Evolutionary conservation across 176 grass and related monocot species (phyloP).

Genomic region (Phoenix dactylifera): DNA sequence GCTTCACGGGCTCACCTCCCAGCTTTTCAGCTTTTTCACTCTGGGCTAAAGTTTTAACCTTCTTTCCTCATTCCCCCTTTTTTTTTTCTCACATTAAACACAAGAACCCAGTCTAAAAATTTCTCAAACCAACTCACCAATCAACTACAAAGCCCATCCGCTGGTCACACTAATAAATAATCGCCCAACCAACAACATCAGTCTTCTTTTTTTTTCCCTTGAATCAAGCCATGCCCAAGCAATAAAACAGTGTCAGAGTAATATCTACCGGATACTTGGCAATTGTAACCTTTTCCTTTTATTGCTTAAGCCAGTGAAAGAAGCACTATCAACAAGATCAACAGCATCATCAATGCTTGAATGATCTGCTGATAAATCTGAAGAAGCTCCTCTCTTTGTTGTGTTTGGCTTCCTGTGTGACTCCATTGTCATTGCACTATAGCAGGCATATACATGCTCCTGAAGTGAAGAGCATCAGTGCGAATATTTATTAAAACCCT

Average conservation of each 20-base stretch:
- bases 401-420: conserved; percentile 8
- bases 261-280: neutral
- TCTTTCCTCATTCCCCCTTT: neutral
- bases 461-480: conserved; percentile 7
- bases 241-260: neutral
- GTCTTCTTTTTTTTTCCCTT: no score
- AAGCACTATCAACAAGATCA: neutral
- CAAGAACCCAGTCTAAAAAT: neutral
- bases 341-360: conserved; percentile 1
- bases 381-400: conserved; percentile 2
- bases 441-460: conserved; percentile 57
- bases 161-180: no score
- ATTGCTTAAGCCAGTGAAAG: neutral
- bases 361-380: conserved; percentile 3
- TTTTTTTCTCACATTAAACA: conserved; percentile 3
- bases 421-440: conserved; percentile 31
- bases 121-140: neutral
- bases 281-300: conserved; percentile 18
- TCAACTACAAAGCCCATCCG: no score
- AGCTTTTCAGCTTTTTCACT: conserved; percentile 8
- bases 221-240: neutral
- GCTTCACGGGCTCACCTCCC: neutral
- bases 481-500: neutral
- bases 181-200: no score
- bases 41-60: neutral